Conservation (phyloP, 2,329 filamentous ascomycete species). For the Pseudocercospora musae region DNA sequence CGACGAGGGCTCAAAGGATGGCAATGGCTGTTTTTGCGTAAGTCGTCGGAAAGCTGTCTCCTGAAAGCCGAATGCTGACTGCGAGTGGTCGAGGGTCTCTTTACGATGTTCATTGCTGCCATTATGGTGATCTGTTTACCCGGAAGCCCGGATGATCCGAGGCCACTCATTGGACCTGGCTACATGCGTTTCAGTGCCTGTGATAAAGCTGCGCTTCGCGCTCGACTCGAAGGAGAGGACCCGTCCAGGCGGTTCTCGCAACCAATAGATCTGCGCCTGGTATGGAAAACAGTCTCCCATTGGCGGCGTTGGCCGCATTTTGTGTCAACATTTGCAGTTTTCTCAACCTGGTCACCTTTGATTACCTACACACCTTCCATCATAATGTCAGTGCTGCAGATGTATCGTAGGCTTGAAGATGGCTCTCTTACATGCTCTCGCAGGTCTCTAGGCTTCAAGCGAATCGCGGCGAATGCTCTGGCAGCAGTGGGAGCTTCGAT, state of each 20-base stretch:
- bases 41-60: no score
- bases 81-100: constrained; percentile 1
- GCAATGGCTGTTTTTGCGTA: constrained; percentile 7
- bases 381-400: constrained; percentile 10
- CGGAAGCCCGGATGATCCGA: constrained; percentile 3
- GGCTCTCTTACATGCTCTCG: neutral
- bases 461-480: constrained; percentile 48
- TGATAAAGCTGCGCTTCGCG: neutral
- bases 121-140: constrained; percentile 4
- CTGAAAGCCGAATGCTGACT: no score
- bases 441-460: constrained; percentile 42
- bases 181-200: neutral
- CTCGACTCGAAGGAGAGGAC: neutral
- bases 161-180: constrained; percentile 5
- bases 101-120: neutral
- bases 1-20: neutral
- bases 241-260: neutral
- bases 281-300: constrained; percentile 4
- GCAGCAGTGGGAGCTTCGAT: constrained; percentile 43
- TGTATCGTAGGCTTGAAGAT: neutral
- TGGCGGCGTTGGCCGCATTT: constrained; percentile 11
- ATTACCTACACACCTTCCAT: constrained; percentile 53
- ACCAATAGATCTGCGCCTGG: neutral
- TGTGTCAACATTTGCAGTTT: constrained; percentile 46
- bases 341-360: constrained; percentile 53